Base-by-base conservation (phyloP, 345 rosid species). In the Zanthoxylum bungeanum region DNA sequence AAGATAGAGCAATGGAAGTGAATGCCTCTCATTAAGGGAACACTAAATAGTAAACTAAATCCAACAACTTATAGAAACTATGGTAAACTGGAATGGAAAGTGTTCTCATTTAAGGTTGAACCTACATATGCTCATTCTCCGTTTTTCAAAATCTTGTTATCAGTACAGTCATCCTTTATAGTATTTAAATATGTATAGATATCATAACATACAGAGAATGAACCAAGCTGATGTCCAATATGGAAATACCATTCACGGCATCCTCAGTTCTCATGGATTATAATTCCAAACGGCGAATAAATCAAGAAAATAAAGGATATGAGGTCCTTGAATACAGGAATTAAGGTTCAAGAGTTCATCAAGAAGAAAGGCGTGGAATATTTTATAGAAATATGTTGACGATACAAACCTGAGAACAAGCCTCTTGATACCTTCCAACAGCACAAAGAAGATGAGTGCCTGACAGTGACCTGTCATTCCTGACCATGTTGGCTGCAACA, bases 391-490 rank as follows among this genome's bases (percentile, higher is more conserved):
- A 28, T 25, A 25, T 3, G 24, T 8, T n/a, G 27, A 62, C 40
- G 70, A 69, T 67, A 68, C 59, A 50, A 64, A 92, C 97, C 98
- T 94, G 98, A 62, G 98, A 94, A 87, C 98, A 94, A 73, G 98
- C 98, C 82, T 94, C 98, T 74, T 90, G 98, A 80, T 94, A 82
- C 76, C 97, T 90, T 75, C 98, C 98, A 67, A 94, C 98, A 17
- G 98, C 98, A 76, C 98, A 92, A 30, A 92, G 89, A 76, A 94
- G 98, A 85, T 94, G 98, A 64, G 85, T 94, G 75, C 93, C 98
- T 60, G 96, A 83, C 60, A 92, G 81, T 55, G 98, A 94, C 74
- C 88, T 84, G 79, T 92, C 98, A 42, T 95, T 90, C 81, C 89
- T 79, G 46, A 94, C 98, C 98, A 92, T 92, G 82, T 94, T 94